Conservation (phyloP, 2,329 filamentous ascomycete species). For the Xenoacremonium recifei region DNA sequence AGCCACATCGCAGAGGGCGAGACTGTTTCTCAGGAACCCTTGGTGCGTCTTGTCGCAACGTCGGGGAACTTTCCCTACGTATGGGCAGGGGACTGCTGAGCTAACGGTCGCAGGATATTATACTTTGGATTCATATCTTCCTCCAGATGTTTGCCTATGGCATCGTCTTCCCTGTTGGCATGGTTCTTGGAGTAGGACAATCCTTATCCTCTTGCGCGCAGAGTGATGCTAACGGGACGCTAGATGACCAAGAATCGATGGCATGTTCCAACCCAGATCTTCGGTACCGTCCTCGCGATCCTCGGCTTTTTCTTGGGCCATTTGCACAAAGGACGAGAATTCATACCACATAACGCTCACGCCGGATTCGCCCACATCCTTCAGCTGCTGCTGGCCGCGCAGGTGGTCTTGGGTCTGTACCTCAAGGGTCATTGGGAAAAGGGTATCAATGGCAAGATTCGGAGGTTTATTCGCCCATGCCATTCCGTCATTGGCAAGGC, state of each 20-base stretch:
- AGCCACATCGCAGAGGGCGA: slow-evolving; percentile 66
- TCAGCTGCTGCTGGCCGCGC: slow-evolving; percentile 74
- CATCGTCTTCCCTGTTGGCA: slow-evolving; percentile 87
- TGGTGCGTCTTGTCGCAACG: slow-evolving; percentile 50
- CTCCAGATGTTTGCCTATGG: slow-evolving; percentile 86
- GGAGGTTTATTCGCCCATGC: slow-evolving; percentile 66
- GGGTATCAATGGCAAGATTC: slow-evolving; percentile 76
- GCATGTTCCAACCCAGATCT: slow-evolving; percentile 86
- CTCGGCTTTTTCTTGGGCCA: slow-evolving; percentile 91
- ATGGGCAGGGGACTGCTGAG: slow-evolving; percentile 29
- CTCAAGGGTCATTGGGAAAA: slow-evolving; percentile 85
- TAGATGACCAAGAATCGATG: slow-evolving; percentile 87
- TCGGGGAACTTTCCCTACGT: no score
- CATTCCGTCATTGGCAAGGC: slow-evolving; percentile 84
- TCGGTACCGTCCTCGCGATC: slow-evolving; percentile 73
- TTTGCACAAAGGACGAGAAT: slow-evolving; percentile 84
- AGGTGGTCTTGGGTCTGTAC: slow-evolving; percentile 81
- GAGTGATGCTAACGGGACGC: slow-evolving; percentile 2
- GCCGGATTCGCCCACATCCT: slow-evolving; percentile 75
- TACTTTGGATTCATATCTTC: slow-evolving; percentile 92
- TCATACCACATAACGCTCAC: slow-evolving; percentile 73
- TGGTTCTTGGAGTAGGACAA: slow-evolving; percentile 81
- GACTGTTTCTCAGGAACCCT: slow-evolving; percentile 68
- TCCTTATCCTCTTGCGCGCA: neutral
- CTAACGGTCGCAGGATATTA: slow-evolving; percentile 63